Evolutionary conservation across 805 yeast species (phyloP).

Genomic region (Maudiozyma bulderi): DNA sequence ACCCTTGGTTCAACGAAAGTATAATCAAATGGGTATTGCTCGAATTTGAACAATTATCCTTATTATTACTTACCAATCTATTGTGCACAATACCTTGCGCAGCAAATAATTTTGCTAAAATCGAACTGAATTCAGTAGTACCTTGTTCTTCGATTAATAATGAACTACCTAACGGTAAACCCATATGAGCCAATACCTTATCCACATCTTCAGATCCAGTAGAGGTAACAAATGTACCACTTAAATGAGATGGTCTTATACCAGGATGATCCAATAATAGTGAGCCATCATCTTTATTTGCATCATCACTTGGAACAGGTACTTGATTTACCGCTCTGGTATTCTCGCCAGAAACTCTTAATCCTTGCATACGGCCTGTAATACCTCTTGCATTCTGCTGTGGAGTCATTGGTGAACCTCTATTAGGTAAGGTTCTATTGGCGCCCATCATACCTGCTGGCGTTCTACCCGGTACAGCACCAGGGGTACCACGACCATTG

Average conservation of each 20-base stretch:
- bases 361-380: not conserved
- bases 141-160: slow-evolving; percentile 74
- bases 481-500: slow-evolving; percentile 10
- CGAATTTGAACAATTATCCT: slow-evolving; percentile 7
- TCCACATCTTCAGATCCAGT: slow-evolving; percentile 77
- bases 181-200: slow-evolving; percentile 65
- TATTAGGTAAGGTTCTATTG: not conserved
- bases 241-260: slow-evolving; percentile 60
- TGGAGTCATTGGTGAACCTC: not conserved
- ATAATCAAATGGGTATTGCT: slow-evolving; percentile 53
- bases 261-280: slow-evolving; percentile 38
- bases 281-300: not conserved
- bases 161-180: slow-evolving; percentile 70
- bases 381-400: not conserved
- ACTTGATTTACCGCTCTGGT: not conserved
- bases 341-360: not conserved
- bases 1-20: slow-evolving; percentile 45
- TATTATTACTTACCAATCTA: slow-evolving; percentile 32
- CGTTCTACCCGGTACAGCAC: slow-evolving; percentile 16
- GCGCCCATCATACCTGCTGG: not conserved
- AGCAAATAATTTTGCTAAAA: slow-evolving; percentile 57
- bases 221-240: slow-evolving; percentile 68
- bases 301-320: not conserved
- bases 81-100: slow-evolving; percentile 69
- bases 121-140: slow-evolving; percentile 76